Conservation (phyloP, 2,329 filamentous ascomycete species). For the Westerdykella sp. region DNA sequence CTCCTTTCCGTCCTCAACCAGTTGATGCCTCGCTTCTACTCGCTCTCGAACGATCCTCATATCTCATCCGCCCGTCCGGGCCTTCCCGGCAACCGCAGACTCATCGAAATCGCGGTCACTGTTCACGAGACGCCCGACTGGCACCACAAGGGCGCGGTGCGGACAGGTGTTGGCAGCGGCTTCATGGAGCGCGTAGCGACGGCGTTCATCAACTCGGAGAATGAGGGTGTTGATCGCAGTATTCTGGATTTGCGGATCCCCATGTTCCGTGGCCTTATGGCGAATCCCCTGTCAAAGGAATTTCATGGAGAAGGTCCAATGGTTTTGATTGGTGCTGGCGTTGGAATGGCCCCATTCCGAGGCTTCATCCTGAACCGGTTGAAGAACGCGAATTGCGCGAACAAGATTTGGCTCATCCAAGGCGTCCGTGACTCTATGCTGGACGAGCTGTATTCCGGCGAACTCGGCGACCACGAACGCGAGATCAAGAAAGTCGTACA, state of each 20-base stretch:
- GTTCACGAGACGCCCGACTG: constrained; percentile 84
- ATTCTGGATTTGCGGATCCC: constrained; percentile 67
- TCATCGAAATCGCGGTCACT: constrained; percentile 95
- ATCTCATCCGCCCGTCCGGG: constrained; percentile 65
- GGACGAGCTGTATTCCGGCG: constrained; percentile 93
- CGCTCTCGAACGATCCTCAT: constrained; percentile 90
- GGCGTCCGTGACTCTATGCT: constrained; percentile 89
- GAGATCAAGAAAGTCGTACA: constrained; percentile 49
- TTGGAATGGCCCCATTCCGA: constrained; percentile 94
- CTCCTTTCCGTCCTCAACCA: constrained; percentile 75
- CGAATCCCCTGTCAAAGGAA: constrained; percentile 85
- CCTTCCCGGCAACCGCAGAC: constrained; percentile 60
- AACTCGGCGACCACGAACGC: constrained; percentile 84
- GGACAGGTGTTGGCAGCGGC: constrained; percentile 84
- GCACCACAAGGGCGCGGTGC: constrained; percentile 52
- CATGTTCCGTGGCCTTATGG: constrained; percentile 98
- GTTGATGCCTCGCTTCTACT: constrained; percentile 98
- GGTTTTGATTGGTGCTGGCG: constrained; percentile 93
- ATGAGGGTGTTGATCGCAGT: constrained; percentile 43
- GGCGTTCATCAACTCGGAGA: constrained; percentile 62
- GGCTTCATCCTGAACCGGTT: constrained; percentile 93
- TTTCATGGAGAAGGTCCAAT: constrained; percentile 94
- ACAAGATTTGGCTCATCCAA: constrained; percentile 96
- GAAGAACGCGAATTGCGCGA: constrained; percentile 91
- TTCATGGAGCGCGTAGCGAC: constrained; percentile 84